Conservation (phyloP, 2,329 filamentous ascomycete species). For the Ophiostoma piceae region DNA sequence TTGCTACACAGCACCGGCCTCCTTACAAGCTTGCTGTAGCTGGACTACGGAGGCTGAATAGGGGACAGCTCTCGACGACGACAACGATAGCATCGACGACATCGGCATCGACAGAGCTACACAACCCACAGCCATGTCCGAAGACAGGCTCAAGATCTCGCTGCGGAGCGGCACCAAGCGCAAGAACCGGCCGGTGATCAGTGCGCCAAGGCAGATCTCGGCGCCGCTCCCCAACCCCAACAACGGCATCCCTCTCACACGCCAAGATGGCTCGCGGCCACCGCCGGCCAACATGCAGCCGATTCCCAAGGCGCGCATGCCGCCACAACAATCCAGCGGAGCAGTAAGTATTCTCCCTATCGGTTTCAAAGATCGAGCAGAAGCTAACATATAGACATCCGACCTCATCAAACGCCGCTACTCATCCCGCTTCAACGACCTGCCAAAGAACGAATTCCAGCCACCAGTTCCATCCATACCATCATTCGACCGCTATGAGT, state of each 20-base stretch:
- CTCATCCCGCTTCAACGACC: constrained; percentile 82
- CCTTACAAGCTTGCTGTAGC: constrained; percentile 13
- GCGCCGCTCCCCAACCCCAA: constrained; percentile 53
- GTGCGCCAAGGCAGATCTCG: constrained; percentile 59
- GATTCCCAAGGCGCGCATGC: constrained; percentile 37
- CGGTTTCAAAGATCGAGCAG: no score
- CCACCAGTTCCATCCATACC: constrained; percentile 68
- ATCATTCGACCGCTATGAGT: constrained; percentile 53
- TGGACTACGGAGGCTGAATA: constrained; percentile 16
- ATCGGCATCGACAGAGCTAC: background rate
- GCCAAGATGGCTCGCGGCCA: constrained; percentile 29
- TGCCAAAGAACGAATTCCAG: constrained; percentile 69
- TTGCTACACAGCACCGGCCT: background rate
- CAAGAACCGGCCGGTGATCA: constrained; percentile 57
- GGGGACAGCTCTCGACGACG: constrained; percentile 11
- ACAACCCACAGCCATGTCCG: constrained; percentile 47
- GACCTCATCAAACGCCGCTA: constrained; percentile 93
- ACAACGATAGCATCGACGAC: background rate
- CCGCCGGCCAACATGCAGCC: constrained; percentile 31
- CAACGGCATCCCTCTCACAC: constrained; percentile 28
- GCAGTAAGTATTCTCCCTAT: constrained; percentile 42
- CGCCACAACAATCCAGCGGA: constrained; percentile 46
- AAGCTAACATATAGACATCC: constrained; percentile 46
- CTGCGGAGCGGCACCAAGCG: constrained; percentile 57
- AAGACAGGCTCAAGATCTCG: constrained; percentile 58